A percentile compares a stretch with the other conserved stretches of the same genome.
Conservation (phyloP, 179 eudicot genomes). For the Spergularia azorica region DNA sequence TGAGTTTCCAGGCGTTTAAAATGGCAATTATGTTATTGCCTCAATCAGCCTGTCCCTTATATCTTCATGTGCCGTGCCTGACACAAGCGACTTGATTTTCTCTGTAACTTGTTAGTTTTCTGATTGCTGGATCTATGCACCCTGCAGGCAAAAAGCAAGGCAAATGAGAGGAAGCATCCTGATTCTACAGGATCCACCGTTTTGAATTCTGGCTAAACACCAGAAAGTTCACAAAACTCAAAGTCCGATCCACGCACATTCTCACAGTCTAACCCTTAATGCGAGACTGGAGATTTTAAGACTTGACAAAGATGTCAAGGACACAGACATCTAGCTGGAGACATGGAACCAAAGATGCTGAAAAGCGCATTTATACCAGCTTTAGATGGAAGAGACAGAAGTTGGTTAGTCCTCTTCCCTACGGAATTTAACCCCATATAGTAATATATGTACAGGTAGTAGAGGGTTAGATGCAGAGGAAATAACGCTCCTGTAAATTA, state of each 20-base stretch:
- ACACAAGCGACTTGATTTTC: background rate
- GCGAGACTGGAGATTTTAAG: background rate
- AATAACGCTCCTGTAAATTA: conserved; percentile 28
- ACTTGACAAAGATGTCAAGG: background rate
- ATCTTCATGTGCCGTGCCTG: background rate
- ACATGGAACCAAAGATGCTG: background rate
- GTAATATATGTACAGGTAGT: conserved; percentile 17
- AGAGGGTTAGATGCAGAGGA: conserved; percentile 14
- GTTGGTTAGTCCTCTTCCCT: conserved; percentile 12
- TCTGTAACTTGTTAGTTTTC: background rate
- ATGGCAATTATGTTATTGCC: no score
- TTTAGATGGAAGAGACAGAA: conserved; percentile 5
- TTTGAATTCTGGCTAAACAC: background rate
- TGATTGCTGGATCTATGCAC: conserved; percentile 13
- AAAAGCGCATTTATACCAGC: background rate
- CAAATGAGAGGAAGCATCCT: conserved; percentile 23
- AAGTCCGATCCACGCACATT: background rate
- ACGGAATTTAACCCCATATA: conserved; percentile 9
- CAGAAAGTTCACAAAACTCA: background rate
- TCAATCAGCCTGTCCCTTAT: no score
- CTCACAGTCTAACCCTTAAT: background rate
- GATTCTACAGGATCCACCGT: background rate
- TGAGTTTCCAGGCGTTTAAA: no score
- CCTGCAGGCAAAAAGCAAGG: conserved; percentile 35
- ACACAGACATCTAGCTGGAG: conserved; percentile 2